Conservation (phyloP, 441 rosid genomes). For the Mallotus japonicus region DNA sequence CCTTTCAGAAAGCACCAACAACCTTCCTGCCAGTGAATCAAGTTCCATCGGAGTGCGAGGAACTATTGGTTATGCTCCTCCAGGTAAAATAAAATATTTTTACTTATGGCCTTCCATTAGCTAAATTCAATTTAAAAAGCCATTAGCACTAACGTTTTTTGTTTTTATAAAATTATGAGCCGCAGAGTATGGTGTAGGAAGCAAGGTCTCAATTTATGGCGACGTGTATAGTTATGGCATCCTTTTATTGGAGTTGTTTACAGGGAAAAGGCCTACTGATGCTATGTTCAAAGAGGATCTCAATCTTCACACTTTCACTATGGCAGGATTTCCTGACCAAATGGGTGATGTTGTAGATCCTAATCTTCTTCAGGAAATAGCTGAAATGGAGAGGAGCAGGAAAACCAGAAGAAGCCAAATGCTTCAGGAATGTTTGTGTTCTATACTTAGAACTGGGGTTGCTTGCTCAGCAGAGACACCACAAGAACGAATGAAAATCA, state of each 20-base stretch:
- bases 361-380: background rate
- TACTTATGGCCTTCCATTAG: background rate
- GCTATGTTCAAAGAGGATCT: background rate
- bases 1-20: background rate
- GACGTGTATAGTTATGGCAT: slow-evolving; percentile 7
- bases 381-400: background rate
- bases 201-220: background rate
- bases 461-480: background rate
- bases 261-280: background rate
- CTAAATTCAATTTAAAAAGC: background rate
- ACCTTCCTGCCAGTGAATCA: background rate
- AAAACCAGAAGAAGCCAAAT: background rate
- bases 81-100: background rate
- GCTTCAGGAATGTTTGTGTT: background rate
- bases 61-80: no score
- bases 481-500: background rate
- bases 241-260: background rate
- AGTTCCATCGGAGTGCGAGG: background rate
- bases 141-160: background rate
- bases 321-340: background rate
- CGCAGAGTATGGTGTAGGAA: slow-evolving; percentile 4
- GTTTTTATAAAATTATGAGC: background rate
- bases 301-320: background rate
- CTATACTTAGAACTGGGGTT: background rate
- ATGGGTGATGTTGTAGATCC: background rate